These are phyloP conservation scores for Suaeda aralocaspica DNA, from an alignment of 148 eudicot species.

Conservation along the genomic window DNA sequence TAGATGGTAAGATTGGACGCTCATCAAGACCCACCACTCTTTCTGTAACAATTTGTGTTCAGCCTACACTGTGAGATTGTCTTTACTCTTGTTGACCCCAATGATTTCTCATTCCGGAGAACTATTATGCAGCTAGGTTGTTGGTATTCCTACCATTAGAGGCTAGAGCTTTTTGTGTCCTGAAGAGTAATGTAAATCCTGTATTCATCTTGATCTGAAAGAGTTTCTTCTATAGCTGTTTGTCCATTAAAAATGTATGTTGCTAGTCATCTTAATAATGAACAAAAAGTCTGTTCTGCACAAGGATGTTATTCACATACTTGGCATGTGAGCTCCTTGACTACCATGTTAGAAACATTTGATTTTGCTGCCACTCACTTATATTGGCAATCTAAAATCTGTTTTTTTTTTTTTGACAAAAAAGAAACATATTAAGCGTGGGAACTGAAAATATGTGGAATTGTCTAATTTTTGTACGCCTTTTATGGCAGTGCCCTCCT, in stretches of 20 bases:
- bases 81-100: background rate
- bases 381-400: background rate
- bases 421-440: background rate
- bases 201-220: background rate
- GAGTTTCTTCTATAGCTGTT: background rate
- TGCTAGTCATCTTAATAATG: too few species aligned
- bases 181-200: background rate
- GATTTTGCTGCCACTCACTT: background rate
- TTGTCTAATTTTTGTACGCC: background rate
- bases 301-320: background rate
- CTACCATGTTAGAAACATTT: background rate
- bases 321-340: background rate
- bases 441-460: background rate
- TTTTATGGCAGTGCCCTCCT: slow-evolving; percentile 74
- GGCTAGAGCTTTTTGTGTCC: background rate
- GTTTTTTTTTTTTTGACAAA: too few species aligned
- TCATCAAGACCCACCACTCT: background rate
- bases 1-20: background rate
- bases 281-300: too few species aligned
- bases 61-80: too few species aligned
- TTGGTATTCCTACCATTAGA: background rate
- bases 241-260: background rate
- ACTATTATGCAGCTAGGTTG: background rate
- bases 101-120: background rate
- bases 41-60: background rate